These are phyloP conservation scores for Lignosus rhinocerotis DNA, from an alignment of 1,284 basidiomycete genomes.

Conservation along the genomic window DNA sequence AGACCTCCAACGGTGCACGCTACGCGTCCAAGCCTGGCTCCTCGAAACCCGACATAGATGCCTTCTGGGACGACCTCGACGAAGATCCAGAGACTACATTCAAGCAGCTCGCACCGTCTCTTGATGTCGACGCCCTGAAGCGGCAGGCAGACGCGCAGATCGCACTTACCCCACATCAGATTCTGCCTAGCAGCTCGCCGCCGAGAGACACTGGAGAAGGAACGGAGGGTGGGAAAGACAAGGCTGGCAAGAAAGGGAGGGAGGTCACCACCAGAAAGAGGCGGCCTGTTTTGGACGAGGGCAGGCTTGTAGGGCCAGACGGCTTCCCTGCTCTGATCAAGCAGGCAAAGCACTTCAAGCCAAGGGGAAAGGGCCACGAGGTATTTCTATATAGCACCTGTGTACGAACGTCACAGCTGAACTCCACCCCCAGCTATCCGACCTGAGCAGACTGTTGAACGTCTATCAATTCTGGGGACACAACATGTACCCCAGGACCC, in stretches of 20 bases:
- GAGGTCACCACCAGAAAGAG: conserved; percentile 46
- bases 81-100: conserved; percentile 36
- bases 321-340: conserved; percentile 81
- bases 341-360: conserved; percentile 72
- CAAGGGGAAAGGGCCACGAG: conserved; percentile 89
- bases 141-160: conserved; percentile 51
- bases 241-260: conserved; percentile 25
- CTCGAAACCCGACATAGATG: conserved; percentile 51
- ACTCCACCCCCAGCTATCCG: conserved; percentile 52
- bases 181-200: conserved; percentile 51
- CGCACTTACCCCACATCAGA: conserved; percentile 40
- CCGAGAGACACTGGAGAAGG: conserved; percentile 32
- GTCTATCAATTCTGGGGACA: conserved; percentile 94
- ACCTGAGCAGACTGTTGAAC: conserved; percentile 77
- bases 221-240: conserved; percentile 24
- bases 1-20: conserved; percentile 17
- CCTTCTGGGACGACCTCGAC: conserved; percentile 62
- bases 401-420: background rate
- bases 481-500: conserved; percentile 83
- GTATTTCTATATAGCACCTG: conserved; percentile 40
- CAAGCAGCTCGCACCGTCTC: conserved; percentile 46
- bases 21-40: conserved; percentile 21
- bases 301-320: conserved; percentile 63
- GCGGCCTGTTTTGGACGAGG: conserved; percentile 69
- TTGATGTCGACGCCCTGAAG: conserved; percentile 52